Evolutionary conservation across 257 asterid species (phyloP), one percentile per base, ranked within the genome.

Genomic region (Solanum okadae): DNA sequence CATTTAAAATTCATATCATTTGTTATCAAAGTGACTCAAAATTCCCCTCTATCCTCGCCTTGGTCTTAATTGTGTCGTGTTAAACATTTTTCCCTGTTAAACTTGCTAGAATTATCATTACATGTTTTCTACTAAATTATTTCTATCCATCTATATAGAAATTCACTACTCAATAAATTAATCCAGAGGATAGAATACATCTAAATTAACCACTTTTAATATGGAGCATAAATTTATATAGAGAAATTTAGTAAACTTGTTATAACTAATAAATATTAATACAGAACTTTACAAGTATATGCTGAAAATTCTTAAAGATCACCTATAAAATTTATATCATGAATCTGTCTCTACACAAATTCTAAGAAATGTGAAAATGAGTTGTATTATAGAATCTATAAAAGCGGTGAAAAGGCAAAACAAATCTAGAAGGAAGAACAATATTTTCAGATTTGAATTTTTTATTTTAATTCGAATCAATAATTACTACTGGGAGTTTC

Each of bases 1-100:
- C 8, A 49, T 49, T 2, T 49, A 49, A 1, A 49, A 15, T 0
- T 49, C 15, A 5, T 2, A 15, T 3, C 5, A 0, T 42, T 11
- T 5, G 15, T 42, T 11, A 42, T 49, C 2, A 49, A 49, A 49
- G 22, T 49, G 22, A 49, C 8, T 49, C 59, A 46, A 46, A 46
- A 46, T 14, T 46, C 14, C 1, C 46, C 46, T 40, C 46, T 40
- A 40, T 40, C 0, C 46, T 40, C 46, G 18, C 56, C 7, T 46
- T 46, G n/a, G 59, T 46, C 56, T 46, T 46, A 46, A 46, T 46
- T 46, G 20, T 63, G 52, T 44, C 18, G 52, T 44, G 6, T 44
- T 44, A 38, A 37, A 37, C 40, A 37, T 37, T 37, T 37, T 37
- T 37, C 40, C 40, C 40, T 37, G 40, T 0, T 37, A 42, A 44